Base-by-base conservation (phyloP, 148 eudicot genomes). In the Mesembryanthemum crystallinum region DNA sequence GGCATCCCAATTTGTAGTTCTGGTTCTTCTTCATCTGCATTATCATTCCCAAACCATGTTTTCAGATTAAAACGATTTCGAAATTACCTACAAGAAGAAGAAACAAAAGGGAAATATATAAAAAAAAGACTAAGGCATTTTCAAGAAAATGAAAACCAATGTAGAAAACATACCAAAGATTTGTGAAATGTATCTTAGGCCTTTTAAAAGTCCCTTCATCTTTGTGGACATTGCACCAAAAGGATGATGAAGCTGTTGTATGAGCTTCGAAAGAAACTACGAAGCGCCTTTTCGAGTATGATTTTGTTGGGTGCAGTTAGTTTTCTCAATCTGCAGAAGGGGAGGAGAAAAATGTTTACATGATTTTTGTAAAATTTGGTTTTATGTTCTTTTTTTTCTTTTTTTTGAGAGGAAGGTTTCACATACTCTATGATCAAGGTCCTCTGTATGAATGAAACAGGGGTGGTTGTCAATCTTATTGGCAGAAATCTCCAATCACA, bases 161-260 rank as follows among this genome's bases (percentile, higher is more conserved):
- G 23, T 17, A 17, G 61, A 64, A 74, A 49, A 59, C 77, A 23
- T 59, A 87, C 90, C 88, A 73, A 87, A 87, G 21, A 85, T 82
- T 51, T 83, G 84, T 32, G 88, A 81, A 49, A 87, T 83, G 85
- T 87, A 87, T 83, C 84, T 79, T 10, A 87, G 77, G 74, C 90
- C 90, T 75, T 87, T 87, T 25, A 85, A 61, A 18, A 87, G 82
- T 39, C 90, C 90, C 61, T 87, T 87, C 86, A 81, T 68, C 77
- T 81, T 81, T 4, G 76, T 73, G 0, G 76, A 9, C 82, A 80
- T 83, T 20, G 45, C 30, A 4, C 20, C 64, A 5, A 64, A 20
- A 52, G 28, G 9, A 29, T 39, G 1, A 55, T 30, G 35, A 73
- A 73, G 42, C 28, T 43, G 66, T 61, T 73, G 54, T 73, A 39